phyloP scores from a whole-genome alignment of 139 green algal species.

The Diplosphaera chodatii region DNA sequence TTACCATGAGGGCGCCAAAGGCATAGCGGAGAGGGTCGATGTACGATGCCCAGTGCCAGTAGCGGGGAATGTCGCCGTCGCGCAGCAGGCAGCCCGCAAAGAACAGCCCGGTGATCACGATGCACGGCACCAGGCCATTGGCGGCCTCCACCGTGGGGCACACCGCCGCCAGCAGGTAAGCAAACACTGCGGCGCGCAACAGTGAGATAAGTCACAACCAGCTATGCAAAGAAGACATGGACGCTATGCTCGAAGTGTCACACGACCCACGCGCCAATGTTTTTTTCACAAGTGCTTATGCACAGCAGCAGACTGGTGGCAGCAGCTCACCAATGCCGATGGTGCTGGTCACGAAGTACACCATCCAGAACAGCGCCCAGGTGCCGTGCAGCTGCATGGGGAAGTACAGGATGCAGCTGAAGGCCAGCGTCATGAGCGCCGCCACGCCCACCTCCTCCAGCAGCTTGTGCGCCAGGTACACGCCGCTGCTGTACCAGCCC shows the following conservation, averaged over 20 bases:
- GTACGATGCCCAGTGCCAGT: constrained; percentile 51
- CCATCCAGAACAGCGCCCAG: constrained; percentile 56
- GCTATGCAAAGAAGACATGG: no score
- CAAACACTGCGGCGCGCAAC: background rate
- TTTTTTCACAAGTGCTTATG: no score
- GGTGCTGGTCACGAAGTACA: constrained; percentile 45
- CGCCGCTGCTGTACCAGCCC: constrained; percentile 29
- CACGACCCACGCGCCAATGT: no score
- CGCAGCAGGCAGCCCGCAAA: constrained; percentile 43
- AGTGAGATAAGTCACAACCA: no score
- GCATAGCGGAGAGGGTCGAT: constrained; percentile 44
- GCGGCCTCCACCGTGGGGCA: background rate
- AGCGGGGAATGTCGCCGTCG: constrained; percentile 49
- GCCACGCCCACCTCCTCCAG: constrained; percentile 47
- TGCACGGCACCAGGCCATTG: constrained; percentile 10
- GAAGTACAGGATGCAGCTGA: constrained; percentile 46
- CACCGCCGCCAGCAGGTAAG: background rate
- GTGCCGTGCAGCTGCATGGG: constrained; percentile 46
- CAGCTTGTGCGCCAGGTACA: constrained; percentile 45
- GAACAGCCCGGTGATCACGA: constrained; percentile 12
- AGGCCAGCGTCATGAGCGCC: constrained; percentile 16
- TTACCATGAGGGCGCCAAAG: constrained; percentile 42
- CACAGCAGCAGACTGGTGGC: no score
- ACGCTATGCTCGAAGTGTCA: no score
- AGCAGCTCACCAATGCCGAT: constrained; percentile 46